These are phyloP conservation scores for Fomitopsis schrenkii DNA, from an alignment of 1,284 basidiomycete genomes.

Conservation along the genomic window DNA sequence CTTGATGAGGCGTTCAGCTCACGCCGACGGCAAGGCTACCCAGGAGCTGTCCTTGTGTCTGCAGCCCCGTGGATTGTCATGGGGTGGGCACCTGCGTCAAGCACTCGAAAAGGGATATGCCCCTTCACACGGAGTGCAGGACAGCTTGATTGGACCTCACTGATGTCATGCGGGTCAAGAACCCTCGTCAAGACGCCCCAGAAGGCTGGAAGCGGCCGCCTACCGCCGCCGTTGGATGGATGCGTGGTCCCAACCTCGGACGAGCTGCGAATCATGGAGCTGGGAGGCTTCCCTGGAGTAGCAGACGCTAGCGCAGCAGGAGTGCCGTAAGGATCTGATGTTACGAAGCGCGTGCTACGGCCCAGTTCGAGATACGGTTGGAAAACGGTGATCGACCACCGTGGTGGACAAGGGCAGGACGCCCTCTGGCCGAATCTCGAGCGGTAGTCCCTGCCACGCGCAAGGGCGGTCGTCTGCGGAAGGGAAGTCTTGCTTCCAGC, in stretches of 20 bases:
- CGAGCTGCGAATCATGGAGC: neutral
- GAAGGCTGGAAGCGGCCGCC: neutral
- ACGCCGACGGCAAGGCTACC: neutral
- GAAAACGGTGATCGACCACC: neutral
- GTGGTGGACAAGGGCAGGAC: neutral
- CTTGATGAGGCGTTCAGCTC: neutral
- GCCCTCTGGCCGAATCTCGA: neutral
- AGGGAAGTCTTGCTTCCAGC: neutral
- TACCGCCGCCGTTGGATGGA: neutral
- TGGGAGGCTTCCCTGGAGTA: neutral
- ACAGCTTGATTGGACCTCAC: neutral
- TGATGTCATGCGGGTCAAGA: neutral
- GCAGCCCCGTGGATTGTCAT: conserved; percentile 4
- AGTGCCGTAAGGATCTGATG: neutral
- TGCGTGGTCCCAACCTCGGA: neutral
- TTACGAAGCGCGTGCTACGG: neutral
- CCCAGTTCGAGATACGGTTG: neutral
- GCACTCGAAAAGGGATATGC: neutral
- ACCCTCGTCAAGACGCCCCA: neutral
- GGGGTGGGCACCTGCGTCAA: neutral
- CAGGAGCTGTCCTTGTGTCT: neutral
- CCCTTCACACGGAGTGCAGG: neutral
- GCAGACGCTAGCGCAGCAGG: neutral
- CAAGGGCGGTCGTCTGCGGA: neutral
- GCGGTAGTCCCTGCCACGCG: neutral